Evolutionary conservation across 805 yeast species (phyloP), one percentile per base, ranked within the genome.

Genomic region (Gaillardinia entomophila): DNA sequence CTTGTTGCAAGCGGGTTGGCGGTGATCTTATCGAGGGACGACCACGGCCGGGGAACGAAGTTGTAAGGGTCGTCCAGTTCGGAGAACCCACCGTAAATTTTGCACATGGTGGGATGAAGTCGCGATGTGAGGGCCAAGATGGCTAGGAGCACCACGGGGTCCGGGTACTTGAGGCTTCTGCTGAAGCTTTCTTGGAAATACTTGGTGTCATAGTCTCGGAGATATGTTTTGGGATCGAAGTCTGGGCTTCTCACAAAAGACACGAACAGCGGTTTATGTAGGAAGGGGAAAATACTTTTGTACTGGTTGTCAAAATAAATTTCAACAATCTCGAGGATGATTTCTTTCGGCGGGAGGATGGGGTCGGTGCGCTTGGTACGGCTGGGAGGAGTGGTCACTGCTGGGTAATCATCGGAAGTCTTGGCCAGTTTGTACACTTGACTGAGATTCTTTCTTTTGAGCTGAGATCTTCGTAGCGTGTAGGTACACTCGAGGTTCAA

Each of bases 61-160:
- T 28, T 12, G 8, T 51, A 50, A 0, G 66, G 62, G 13, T 45
- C 32, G 11, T 42, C 33, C 2, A 37, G 43, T 31, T 56, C 63
- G 27, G 46, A 37, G 32, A 61, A 63, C 7, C 42, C 45, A 1
- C 67, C 68, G 35, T 61, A 63, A 3, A 48, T 35, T 10, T 43
- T 38, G 1, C 58, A 50, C 31, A 62, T 33, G 2, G 46, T 40
- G 0, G 62, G 61, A 35, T 60, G 63, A 15, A 59, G 45, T 30
- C 67, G 43, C 1, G 65, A 49, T 36, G 65, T 52, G 3, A 63
- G 48, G 1, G 67, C 62, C 16, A 61, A 36, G 1, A 62, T 54
- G 1, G 65, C 58, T n/a, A 62, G 38, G 7, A 62, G 32, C 6
- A 60, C 42, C 12, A 61, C 38, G 2, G 68, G 67, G 31, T 47